Evolutionary conservation across 2,329 filamentous ascomycete genomes (phyloP).

Genomic region (Xylariales sp.): DNA sequence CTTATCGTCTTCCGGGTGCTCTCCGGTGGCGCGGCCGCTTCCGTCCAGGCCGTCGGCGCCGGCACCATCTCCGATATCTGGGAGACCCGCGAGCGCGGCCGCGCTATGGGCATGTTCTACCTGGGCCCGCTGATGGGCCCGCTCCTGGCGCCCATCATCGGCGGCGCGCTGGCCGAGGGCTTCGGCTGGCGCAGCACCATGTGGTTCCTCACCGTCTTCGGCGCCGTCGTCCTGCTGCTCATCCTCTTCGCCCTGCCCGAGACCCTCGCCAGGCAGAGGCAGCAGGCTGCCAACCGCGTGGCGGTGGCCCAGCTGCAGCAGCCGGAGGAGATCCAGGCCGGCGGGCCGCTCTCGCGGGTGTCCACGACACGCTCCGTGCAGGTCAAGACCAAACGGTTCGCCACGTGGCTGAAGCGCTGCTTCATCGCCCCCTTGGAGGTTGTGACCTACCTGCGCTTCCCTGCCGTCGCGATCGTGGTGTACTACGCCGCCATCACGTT

Average conservation of each 20-base stretch:
- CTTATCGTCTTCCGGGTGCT: conserved; percentile 73
- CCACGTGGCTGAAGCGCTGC: conserved; percentile 50
- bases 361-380: conserved; percentile 60
- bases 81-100: conserved; percentile 66
- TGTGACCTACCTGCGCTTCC: conserved; percentile 68
- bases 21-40: conserved; percentile 71
- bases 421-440: conserved; percentile 71
- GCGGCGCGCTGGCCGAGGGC: conserved; percentile 63
- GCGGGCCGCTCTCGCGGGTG: conserved; percentile 38
- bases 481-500: conserved; percentile 73
- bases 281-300: conserved; percentile 4
- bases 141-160: conserved; percentile 70
- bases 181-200: conserved; percentile 74
- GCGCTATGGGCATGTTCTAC: conserved; percentile 75
- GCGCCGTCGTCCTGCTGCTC: conserved; percentile 50
- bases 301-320: too few relatives aligned
- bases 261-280: conserved; percentile 45
- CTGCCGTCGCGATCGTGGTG: conserved; percentile 69
- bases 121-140: conserved; percentile 74
- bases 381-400: conserved; percentile 48
- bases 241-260: conserved; percentile 62
- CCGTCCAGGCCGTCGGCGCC: conserved; percentile 77
- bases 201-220: conserved; percentile 74
- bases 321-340: conserved; percentile 9
- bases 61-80: conserved; percentile 81